Conservation (phyloP, 169 alveolate species). For the Miamiensis avidus region DNA sequence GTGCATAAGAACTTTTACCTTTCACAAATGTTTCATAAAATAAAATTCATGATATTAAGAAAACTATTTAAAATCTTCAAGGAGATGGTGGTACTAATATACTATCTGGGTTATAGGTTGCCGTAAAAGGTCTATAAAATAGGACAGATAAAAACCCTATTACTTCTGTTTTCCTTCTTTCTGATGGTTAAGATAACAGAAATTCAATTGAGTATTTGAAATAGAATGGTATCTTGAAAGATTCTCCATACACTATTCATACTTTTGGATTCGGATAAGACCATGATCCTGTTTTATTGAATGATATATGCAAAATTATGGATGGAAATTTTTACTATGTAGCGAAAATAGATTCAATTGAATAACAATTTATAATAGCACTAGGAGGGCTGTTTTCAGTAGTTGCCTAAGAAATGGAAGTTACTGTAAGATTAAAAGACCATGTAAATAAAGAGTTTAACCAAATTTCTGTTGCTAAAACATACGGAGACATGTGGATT, state of each 20-base stretch:
- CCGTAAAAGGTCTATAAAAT: constrained; percentile 29
- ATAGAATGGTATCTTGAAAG: constrained; percentile 5
- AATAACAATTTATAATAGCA: no score
- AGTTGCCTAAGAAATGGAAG: no score
- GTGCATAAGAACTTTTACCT: constrained; percentile 1
- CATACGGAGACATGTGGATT: no score
- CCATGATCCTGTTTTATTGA: constrained; percentile 55
- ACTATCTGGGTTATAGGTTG: constrained; percentile 34
- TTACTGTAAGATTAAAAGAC: no score
- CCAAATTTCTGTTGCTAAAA: no score
- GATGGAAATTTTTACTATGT: constrained; percentile 57
- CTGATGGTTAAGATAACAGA: constrained; percentile 53
- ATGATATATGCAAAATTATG: constrained; percentile 30
- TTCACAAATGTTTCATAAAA: constrained; percentile 16
- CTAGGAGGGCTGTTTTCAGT: no score
- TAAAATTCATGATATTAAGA: constrained; percentile 17
- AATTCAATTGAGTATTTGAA: background rate
- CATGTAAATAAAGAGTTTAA: no score
- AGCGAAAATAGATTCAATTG: no score
- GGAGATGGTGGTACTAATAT: constrained; percentile 38
- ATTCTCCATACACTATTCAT: constrained; percentile 45
- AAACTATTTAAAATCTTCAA: constrained; percentile 3
- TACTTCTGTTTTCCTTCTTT: constrained; percentile 38
- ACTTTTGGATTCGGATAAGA: constrained; percentile 61
- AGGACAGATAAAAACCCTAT: constrained; percentile 25